Evolutionary conservation across 2,329 filamentous ascomycete species (phyloP).

Genomic region (Arachnopeziza araneosa): DNA sequence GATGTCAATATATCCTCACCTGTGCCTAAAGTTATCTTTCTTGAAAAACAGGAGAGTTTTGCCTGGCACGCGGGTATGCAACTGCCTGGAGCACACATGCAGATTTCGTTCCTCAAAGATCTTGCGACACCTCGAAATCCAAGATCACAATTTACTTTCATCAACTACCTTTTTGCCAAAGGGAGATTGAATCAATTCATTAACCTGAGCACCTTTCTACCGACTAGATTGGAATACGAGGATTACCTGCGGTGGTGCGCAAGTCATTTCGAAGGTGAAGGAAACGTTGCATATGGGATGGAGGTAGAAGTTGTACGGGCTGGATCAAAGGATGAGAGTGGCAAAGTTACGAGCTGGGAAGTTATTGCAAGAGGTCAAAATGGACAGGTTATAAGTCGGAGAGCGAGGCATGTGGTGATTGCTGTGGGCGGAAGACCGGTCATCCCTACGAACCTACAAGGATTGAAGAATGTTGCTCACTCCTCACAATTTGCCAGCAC

Average conservation of each 20-base stretch:
- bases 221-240: conserved; percentile 82
- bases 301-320: conserved; percentile 59
- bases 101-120: conserved; percentile 97
- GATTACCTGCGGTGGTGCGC: conserved; percentile 96
- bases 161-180: conserved; percentile 86
- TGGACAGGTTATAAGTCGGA: conserved; percentile 35
- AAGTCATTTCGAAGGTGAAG: conserved; percentile 56
- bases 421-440: conserved; percentile 63
- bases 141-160: conserved; percentile 85
- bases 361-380: conserved; percentile 29
- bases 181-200: conserved; percentile 82
- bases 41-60: conserved; percentile 80
- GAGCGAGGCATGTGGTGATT: conserved; percentile 50
- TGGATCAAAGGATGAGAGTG: conserved; percentile 9
- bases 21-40: conserved; percentile 70
- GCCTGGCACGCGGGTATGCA: conserved; percentile 96
- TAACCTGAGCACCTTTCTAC: conserved; percentile 84
- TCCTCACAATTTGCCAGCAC: conserved; percentile 77
- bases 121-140: conserved; percentile 85
- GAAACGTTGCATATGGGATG: conserved; percentile 64
- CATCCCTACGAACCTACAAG: conserved; percentile 64
- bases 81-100: conserved; percentile 88
- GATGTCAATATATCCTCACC: conserved; percentile 51
- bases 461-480: conserved; percentile 73
- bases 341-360: conserved; percentile 29